Evolutionary conservation across 2,329 filamentous ascomycete genomes (phyloP), one percentile per base, ranked within the genome.

Genomic region (Aspergillus ochraceus): DNA sequence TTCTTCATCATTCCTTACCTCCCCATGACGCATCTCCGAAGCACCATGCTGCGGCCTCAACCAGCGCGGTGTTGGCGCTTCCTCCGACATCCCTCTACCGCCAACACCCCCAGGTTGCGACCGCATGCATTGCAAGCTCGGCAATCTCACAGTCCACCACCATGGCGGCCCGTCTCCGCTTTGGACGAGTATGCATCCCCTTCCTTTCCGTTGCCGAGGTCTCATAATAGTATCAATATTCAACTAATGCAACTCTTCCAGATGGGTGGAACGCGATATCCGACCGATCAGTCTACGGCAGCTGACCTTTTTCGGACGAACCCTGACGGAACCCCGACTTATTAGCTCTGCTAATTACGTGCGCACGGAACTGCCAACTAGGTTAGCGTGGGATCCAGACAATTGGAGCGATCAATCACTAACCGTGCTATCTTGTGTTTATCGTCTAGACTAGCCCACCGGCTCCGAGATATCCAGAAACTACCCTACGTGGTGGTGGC

Each of bases 301-400:
- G 78, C 85, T 99, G 70, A 98, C 96, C 80, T 96, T 98, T 70
- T 99, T 98, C 77, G 95, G 95, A 30, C 89, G 95, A 52, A 96
- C 93, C 22, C 80, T 99, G 73, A 97, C 93, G 52, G 93, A 98
- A 78, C 84, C 88, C 54, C 89, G 96, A 59, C 84, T 99, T 62
- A 86, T 99, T 67, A 93, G 91, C 78, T 97, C 93, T 49, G 95
- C 95, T 62, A 99, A 99, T 78, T 99, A 99, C 81, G 93, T 98
- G 55, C 90, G 95, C 59, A 92, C 92, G 5, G 95, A 99, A 80
- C 85, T 99, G 55, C 94, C 94, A 6, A 95, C 90, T 6, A 86
- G 90, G 88, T 90, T 75, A 61, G 78, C 70, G 50, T 12, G 36
- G 49, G 45, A 3, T 26, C 9, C 54, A 20, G 30, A 45, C 10